A percentile compares a stretch with the other conserved stretches of the same genome.
phyloP scores from a whole-genome alignment of 1,139 yeast species.

The Blastobotrys petasosporus region DNA sequence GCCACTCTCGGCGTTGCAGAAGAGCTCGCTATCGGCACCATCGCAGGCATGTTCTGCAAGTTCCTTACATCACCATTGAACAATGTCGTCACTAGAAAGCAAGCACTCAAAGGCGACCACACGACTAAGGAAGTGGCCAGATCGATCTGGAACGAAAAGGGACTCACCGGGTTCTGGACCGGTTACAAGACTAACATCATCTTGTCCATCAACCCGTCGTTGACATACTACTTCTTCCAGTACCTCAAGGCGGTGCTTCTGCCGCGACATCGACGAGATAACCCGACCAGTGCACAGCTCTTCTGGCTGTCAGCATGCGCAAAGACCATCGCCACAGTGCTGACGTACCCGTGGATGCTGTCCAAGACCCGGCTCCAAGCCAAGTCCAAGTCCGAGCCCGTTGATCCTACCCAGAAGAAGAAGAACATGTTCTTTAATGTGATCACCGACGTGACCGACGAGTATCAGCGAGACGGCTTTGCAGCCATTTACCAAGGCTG shows the following conservation, averaged over 20 bases:
- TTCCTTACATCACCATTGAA: slow-evolving; percentile 31
- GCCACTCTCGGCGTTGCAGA: slow-evolving; percentile 88
- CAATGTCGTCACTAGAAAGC: slow-evolving; percentile 33
- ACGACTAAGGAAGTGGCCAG: slow-evolving; percentile 30
- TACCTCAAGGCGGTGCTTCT: slow-evolving; percentile 23
- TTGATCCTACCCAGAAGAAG: slow-evolving; percentile 9
- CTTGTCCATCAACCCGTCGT: slow-evolving; percentile 67
- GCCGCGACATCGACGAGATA: slow-evolving; percentile 27
- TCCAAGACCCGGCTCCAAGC: slow-evolving; percentile 76
- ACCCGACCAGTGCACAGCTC: slow-evolving; percentile 26
- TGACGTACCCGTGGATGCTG: slow-evolving; percentile 40
- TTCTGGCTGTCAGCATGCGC: slow-evolving; percentile 33
- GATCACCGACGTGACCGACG: slow-evolving; percentile 12
- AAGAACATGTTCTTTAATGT: slow-evolving; percentile 5
- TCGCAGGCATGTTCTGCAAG: slow-evolving; percentile 46
- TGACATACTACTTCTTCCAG: slow-evolving; percentile 48
- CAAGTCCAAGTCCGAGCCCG: slow-evolving; percentile 4
- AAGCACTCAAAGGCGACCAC: slow-evolving; percentile 23
- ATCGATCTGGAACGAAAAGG: slow-evolving; percentile 54
- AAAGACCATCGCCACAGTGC: slow-evolving; percentile 31
- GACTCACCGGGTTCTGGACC: slow-evolving; percentile 65
- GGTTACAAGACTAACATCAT: slow-evolving; percentile 69
- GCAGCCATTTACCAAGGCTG: slow-evolving; percentile 65
- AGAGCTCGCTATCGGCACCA: slow-evolving; percentile 80
- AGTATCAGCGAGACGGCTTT: slow-evolving; percentile 51